A percentile compares a stretch with the other conserved stretches of the same genome.
Evolutionary conservation across 106 monocot species (phyloP).

Genomic region (Dioscorea dumetorum): DNA sequence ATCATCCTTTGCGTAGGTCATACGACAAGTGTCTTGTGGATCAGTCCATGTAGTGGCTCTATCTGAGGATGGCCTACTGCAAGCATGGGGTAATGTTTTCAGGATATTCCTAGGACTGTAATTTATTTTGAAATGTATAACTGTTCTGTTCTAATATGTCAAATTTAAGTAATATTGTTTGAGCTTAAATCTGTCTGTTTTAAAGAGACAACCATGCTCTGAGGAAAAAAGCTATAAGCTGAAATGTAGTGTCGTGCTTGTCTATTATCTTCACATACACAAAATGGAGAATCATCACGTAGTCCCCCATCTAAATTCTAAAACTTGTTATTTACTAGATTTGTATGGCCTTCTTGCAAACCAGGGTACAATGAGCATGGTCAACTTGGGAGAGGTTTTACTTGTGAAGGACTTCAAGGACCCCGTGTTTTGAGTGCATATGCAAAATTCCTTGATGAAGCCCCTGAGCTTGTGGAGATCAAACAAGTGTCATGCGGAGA

Average conservation of each 20-base stretch:
- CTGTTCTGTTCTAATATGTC: no score
- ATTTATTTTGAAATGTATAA: no score
- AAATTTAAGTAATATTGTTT: no score
- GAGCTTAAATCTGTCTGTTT: no score
- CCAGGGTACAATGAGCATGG: slow-evolving; percentile 99
- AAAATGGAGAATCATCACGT: background rate
- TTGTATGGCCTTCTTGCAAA: slow-evolving; percentile 40
- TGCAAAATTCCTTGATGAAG: slow-evolving; percentile 89
- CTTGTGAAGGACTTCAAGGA: slow-evolving; percentile 95
- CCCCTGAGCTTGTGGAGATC: slow-evolving; percentile 90
- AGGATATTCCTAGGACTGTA: no score
- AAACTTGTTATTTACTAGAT: slow-evolving; percentile 23
- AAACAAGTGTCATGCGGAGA: slow-evolving; percentile 88
- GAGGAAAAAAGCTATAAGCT: no score
- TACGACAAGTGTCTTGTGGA: slow-evolving; percentile 96
- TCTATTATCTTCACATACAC: no score
- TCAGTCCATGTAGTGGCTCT: slow-evolving; percentile 81
- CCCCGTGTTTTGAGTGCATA: slow-evolving; percentile 72
- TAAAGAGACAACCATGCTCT: no score
- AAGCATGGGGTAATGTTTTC: slow-evolving; percentile 88
- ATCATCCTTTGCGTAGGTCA: slow-evolving; percentile 28
- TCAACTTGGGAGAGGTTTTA: slow-evolving; percentile 96
- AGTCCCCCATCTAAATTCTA: background rate
- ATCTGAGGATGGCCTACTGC: slow-evolving; percentile 85
- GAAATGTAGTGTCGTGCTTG: no score